Evolutionary conservation across 805 yeast species (phyloP), one percentile per base, ranked within the genome.

Genomic region (Lipomyces kockii): DNA sequence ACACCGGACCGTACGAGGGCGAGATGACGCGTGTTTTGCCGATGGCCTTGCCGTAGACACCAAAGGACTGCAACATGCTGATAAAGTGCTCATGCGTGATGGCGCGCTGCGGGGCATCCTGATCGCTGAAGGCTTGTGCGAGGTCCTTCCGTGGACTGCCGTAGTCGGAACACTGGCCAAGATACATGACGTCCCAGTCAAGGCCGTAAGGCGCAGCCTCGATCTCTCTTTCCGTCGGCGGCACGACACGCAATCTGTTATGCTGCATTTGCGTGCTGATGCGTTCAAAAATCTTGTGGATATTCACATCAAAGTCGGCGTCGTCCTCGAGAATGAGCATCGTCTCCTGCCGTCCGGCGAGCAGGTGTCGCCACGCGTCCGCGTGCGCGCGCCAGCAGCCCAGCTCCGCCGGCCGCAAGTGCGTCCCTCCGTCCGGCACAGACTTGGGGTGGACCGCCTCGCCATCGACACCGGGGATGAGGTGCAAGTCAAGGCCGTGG

Each of bases 301-400:
- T 51, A 25, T 62, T 58, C 11, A 65, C 63, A 29, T 65, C 69
- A 58, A 60, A 65, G 57, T 65, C 69, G 37, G 59, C 66, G 22
- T 66, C 69, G 46, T 66, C 69, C 22, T 66, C 69, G 20, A 66
- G 60, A 54, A 66, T 57, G 25, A 66, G 58, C 61, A 63, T 37
- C 25, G 69, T 62, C 51, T 66, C 66, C 25, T 17, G 37, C 1
- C 55, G 46, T 14, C 61, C 27, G 37, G 63, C 69, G 12, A 66
- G 64, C 58, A 66, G 37, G 17, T 57, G 56, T 37, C 65, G 49
- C 66, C 66, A 63, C 3, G 63, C 69, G 58, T 66, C 57, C 25
- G 60, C 66, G 35, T 66, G 69, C 2, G 66, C 69, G n/a, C 69
- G 39, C 69, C 69, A 66, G 61, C 66, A 66, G 5, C 69, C 69